phyloP scores from a whole-genome alignment of 1,139 yeast genomes.

The Saccharomycopsis hybrid region DNA sequence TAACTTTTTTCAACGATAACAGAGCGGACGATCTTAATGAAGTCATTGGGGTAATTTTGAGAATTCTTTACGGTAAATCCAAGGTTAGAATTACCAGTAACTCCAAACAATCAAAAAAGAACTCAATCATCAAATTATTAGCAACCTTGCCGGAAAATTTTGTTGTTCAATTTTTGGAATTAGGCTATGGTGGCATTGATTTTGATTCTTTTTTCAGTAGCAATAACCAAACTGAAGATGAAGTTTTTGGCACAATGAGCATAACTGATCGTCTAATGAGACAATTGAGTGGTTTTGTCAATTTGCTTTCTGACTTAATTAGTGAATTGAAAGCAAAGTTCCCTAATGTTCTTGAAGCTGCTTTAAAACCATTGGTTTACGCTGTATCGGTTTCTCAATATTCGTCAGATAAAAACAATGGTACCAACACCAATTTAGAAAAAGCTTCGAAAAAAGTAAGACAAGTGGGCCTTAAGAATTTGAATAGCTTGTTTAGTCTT shows the following conservation, averaged over 20 bases:
- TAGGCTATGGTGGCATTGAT: slow-evolving; percentile 55
- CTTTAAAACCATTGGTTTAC: slow-evolving; percentile 57
- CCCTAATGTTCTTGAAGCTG: slow-evolving; percentile 41
- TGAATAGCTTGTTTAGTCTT: slow-evolving; percentile 42
- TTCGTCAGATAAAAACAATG: slow-evolving; percentile 31
- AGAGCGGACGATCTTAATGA: slow-evolving; percentile 52
- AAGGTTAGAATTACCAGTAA: slow-evolving; percentile 56
- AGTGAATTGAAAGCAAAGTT: slow-evolving; percentile 57
- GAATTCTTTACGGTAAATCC: slow-evolving; percentile 83
- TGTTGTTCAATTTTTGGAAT: slow-evolving; percentile 50
- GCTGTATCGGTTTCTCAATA: slow-evolving; percentile 51
- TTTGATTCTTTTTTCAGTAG: slow-evolving; percentile 24
- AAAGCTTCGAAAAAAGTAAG: slow-evolving; percentile 35
- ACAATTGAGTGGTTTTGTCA: slow-evolving; percentile 64
- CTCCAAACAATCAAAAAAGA: slow-evolving; percentile 64
- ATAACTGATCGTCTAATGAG: slow-evolving; percentile 35
- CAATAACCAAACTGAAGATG: not conserved
- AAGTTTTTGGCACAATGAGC: too few species aligned
- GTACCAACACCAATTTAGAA: slow-evolving; percentile 28
- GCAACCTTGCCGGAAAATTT: slow-evolving; percentile 54
- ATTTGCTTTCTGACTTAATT: slow-evolving; percentile 58
- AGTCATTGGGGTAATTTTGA: slow-evolving; percentile 65
- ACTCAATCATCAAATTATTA: slow-evolving; percentile 67
- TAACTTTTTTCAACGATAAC: slow-evolving; percentile 52
- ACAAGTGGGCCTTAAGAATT: slow-evolving; percentile 54